Conservation (phyloP, 1,284 basidiomycete species). For the Malassezia vespertilionis region DNA sequence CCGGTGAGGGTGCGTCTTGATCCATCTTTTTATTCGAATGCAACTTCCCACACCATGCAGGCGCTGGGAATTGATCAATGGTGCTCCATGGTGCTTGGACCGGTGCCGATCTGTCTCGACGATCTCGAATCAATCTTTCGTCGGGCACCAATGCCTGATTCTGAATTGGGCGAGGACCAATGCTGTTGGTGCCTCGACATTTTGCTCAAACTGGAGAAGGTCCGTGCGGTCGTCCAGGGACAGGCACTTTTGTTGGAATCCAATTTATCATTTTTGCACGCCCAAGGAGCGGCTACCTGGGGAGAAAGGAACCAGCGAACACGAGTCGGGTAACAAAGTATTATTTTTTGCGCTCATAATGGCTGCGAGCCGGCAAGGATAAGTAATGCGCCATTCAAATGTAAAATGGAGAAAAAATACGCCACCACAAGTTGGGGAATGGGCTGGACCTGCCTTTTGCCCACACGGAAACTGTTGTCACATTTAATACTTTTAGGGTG, state of each 20-base stretch:
- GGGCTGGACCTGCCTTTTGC: no score
- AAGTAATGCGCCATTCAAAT: no score
- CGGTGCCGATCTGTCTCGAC: conserved; percentile 9
- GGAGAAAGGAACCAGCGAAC: no score
- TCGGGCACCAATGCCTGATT: conserved; percentile 11
- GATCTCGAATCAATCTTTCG: conserved; percentile 12
- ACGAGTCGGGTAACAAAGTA: no score
- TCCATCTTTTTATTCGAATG: conserved; percentile 7
- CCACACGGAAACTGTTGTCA: no score
- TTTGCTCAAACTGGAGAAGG: conserved; percentile 8
- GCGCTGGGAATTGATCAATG: conserved; percentile 1
- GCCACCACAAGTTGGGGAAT: no score
- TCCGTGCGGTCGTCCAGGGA: neutral
- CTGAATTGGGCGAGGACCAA: conserved; percentile 14
- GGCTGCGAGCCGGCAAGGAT: no score
- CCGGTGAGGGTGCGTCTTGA: conserved; percentile 2
- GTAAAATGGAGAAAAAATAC: no score
- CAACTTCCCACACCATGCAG: neutral
- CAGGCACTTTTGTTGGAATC: conserved; percentile 11
- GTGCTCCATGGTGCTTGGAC: conserved; percentile 3
- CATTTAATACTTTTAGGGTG: no score
- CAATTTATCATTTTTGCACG: no score
- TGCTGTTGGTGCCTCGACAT: conserved; percentile 16
- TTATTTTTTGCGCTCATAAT: no score
- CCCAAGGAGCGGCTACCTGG: no score